These are phyloP conservation scores for Cladosporium colombiae DNA, from an alignment of 2,329 filamentous ascomycete genomes.

Conservation along the genomic window DNA sequence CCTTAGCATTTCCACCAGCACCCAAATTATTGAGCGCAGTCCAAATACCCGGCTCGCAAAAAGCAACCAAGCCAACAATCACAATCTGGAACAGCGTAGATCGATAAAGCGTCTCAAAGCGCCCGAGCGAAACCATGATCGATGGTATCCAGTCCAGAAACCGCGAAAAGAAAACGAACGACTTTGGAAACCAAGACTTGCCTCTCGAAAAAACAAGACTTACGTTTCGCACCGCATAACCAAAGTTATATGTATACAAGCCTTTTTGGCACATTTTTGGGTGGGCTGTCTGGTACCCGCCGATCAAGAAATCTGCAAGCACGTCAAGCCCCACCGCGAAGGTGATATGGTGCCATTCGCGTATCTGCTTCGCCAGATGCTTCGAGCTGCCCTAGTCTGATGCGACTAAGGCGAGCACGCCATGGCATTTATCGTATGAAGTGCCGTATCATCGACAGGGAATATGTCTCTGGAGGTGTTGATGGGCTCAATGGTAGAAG, in stretches of 20 bases:
- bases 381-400: not conserved
- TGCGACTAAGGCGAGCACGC: not conserved
- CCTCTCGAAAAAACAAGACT: not conserved
- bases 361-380: not conserved
- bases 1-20: constrained; percentile 63
- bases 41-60: constrained; percentile 72
- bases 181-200: not conserved
- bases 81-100: constrained; percentile 44
- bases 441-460: not conserved
- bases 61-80: constrained; percentile 69
- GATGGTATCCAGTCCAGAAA: not conserved
- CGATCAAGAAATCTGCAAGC: constrained; percentile 6
- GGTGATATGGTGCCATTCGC: constrained; percentile 36
- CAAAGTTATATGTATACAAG: not conserved
- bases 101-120: constrained; percentile 19
- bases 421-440: not conserved
- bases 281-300: not conserved
- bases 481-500: not conserved
- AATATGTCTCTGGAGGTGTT: not conserved
- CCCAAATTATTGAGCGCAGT: constrained; percentile 69
- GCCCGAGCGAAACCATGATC: constrained; percentile 7
- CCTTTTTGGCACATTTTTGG: not conserved
- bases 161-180: not conserved
- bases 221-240: not conserved
- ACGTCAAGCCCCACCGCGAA: constrained; percentile 17